Evolutionary conservation across 768 basidiomycete species (phyloP).

Genomic region (Tylopilus sp.): DNA sequence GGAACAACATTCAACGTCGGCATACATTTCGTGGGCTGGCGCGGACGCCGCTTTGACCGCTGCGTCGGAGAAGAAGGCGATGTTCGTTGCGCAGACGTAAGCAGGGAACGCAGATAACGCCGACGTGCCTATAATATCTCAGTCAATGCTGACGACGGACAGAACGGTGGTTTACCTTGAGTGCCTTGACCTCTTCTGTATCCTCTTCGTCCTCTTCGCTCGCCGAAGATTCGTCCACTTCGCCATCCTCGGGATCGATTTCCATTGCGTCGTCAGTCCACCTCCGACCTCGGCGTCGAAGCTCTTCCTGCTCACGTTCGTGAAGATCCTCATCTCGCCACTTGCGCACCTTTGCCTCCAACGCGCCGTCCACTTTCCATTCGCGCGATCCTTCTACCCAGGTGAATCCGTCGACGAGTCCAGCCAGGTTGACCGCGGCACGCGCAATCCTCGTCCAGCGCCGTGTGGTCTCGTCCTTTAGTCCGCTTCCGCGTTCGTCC

Average conservation of each 20-base stretch:
- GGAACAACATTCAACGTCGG: constrained; percentile 58
- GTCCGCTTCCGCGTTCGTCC: constrained; percentile 32
- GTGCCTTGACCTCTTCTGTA: constrained; percentile 67
- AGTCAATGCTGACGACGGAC: constrained; percentile 5
- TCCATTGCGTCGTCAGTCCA: constrained; percentile 74
- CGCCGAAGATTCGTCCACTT: constrained; percentile 43
- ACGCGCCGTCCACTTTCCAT: constrained; percentile 61
- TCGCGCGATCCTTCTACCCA: constrained; percentile 57
- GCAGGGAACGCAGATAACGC: constrained; percentile 66
- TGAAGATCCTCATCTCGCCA: constrained; percentile 72
- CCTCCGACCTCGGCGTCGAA: constrained; percentile 54
- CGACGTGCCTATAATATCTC: constrained; percentile 56
- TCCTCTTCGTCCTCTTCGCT: constrained; percentile 63
- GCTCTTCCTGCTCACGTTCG: constrained; percentile 68
- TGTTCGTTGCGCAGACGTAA: constrained; percentile 43
- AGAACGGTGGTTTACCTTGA: constrained; percentile 56
- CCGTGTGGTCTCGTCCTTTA: constrained; percentile 40
- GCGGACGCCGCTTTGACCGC: constrained; percentile 26
- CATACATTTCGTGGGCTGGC: constrained; percentile 32
- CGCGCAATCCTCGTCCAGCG: constrained; percentile 79
- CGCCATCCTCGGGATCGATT: constrained; percentile 55
- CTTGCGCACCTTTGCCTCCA: constrained; percentile 62
- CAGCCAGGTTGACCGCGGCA: constrained; percentile 62
- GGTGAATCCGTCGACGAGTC: constrained; percentile 70
- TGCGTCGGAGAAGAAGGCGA: constrained; percentile 26